phyloP scores from a whole-genome alignment of 345 rosid species.

The Citrus reticulata region DNA sequence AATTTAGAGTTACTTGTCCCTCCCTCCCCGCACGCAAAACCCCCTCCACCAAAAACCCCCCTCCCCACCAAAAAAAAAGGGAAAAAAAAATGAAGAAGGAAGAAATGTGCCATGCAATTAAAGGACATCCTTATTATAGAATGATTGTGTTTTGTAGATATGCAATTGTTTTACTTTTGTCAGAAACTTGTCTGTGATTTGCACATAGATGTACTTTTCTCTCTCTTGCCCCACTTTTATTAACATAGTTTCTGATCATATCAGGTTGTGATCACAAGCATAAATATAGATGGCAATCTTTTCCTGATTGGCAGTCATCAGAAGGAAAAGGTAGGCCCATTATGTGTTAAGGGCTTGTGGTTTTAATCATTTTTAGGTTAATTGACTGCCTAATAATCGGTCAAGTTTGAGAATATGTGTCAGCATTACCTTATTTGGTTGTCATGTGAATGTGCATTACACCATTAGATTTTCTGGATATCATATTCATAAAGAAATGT shows the following conservation, averaged over 20 bases:
- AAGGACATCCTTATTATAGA: background rate
- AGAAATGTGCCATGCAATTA: background rate
- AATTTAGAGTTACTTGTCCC: no score
- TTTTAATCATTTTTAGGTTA: background rate
- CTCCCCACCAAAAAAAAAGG: no score
- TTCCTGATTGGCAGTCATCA: slow-evolving; percentile 89
- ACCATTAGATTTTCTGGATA: background rate
- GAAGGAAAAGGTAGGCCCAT: slow-evolving; percentile 67
- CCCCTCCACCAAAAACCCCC: no score
- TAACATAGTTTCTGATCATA: slow-evolving; percentile 7
- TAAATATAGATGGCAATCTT: slow-evolving; percentile 68
- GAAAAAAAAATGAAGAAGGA: no score
- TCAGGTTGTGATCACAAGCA: slow-evolving; percentile 98
- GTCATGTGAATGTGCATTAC: background rate
- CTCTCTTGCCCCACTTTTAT: background rate
- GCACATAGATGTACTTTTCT: background rate
- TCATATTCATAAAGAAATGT: background rate
- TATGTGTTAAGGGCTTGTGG: background rate
- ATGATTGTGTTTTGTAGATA: background rate
- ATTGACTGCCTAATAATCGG: background rate
- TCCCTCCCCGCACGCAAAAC: no score
- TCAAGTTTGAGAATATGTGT: background rate
- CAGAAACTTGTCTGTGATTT: background rate
- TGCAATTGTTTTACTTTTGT: background rate
- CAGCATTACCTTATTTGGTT: background rate